A percentile compares a stretch with the other conserved stretches of the same genome.
Evolutionary conservation across 2,329 filamentous ascomycete genomes (phyloP).

Genomic region (Phaeomoniella chlamydospora): DNA sequence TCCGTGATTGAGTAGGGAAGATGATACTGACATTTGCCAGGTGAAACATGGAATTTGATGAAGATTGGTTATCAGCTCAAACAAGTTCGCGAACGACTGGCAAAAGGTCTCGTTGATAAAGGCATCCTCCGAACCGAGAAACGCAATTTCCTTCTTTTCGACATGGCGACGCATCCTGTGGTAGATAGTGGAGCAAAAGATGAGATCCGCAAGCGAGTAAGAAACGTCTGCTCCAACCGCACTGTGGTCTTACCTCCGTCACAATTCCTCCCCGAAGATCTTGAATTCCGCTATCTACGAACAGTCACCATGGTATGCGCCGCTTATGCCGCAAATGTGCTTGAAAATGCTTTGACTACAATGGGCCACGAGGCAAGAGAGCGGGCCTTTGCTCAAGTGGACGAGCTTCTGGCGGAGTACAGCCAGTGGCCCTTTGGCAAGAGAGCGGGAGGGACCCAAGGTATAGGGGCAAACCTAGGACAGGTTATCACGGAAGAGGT

Average conservation of each 20-base stretch:
- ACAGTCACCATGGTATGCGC: slow-evolving; percentile 96
- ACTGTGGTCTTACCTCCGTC: slow-evolving; percentile 79
- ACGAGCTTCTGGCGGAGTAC: slow-evolving; percentile 89
- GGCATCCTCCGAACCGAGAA: slow-evolving; percentile 97
- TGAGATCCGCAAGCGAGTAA: slow-evolving; percentile 83
- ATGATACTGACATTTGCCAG: too few relatives aligned
- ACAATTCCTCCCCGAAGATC: slow-evolving; percentile 82
- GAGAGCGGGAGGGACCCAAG: slow-evolving; percentile 59
- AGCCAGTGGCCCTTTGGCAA: slow-evolving; percentile 94
- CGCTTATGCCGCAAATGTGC: slow-evolving; percentile 91
- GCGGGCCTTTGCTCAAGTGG: slow-evolving; percentile 89
- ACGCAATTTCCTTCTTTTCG: slow-evolving; percentile 97
- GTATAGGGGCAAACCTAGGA: slow-evolving; percentile 83
- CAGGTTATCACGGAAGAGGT: slow-evolving; percentile 80
- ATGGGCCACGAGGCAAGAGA: slow-evolving; percentile 90
- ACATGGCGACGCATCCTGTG: slow-evolving; percentile 98
- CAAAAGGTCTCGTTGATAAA: slow-evolving; percentile 96
- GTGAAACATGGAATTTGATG: slow-evolving; percentile 99
- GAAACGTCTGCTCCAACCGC: slow-evolving; percentile 82
- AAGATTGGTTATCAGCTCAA: slow-evolving; percentile 99
- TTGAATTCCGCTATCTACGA: slow-evolving; percentile 85
- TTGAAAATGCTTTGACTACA: slow-evolving; percentile 92
- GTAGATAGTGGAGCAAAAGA: slow-evolving; percentile 95
- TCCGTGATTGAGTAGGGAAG: slow-evolving; percentile 10
- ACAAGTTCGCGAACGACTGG: slow-evolving; percentile 92